phyloP scores from a whole-genome alignment of 2,329 filamentous ascomycete species.

The Colletotrichum sidae region DNA sequence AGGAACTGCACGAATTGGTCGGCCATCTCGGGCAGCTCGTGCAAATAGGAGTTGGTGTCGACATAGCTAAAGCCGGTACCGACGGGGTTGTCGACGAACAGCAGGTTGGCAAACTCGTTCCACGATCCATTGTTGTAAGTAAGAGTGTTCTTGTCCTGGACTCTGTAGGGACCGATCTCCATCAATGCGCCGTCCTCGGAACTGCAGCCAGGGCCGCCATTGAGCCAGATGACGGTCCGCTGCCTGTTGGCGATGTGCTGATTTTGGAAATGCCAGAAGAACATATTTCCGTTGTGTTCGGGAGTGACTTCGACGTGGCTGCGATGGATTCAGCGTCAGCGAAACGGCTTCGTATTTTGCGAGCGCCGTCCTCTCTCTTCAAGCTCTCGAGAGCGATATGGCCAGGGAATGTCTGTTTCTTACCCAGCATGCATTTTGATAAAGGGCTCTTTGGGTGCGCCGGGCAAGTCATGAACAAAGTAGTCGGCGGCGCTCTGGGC shows the following conservation, averaged over 20 bases:
- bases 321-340: constrained; percentile 43
- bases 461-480: constrained; percentile 87
- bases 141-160: constrained; percentile 79
- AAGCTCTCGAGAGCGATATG: background rate
- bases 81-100: constrained; percentile 97
- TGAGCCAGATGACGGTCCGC: constrained; percentile 95
- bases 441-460: constrained; percentile 78
- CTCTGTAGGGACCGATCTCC: constrained; percentile 92
- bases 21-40: constrained; percentile 90
- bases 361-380: background rate
- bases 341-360: constrained; percentile 6
- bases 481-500: constrained; percentile 75
- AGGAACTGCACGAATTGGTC: constrained; percentile 88
- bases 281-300: constrained; percentile 90
- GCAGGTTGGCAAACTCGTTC: constrained; percentile 96
- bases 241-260: constrained; percentile 92
- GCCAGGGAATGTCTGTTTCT: constrained; percentile 49
- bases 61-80: constrained; percentile 97
- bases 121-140: constrained; percentile 93
- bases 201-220: constrained; percentile 96
- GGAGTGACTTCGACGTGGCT: constrained; percentile 93
- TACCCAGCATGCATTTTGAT: constrained; percentile 99
- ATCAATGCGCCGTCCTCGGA: constrained; percentile 97
- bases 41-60: constrained; percentile 86
- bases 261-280: constrained; percentile 99